A percentile compares a stretch with the other conserved stretches of the same genome.
These are phyloP conservation scores for Mercurialis annua DNA, from an alignment of 345 rosid species.

Conservation along the genomic window DNA sequence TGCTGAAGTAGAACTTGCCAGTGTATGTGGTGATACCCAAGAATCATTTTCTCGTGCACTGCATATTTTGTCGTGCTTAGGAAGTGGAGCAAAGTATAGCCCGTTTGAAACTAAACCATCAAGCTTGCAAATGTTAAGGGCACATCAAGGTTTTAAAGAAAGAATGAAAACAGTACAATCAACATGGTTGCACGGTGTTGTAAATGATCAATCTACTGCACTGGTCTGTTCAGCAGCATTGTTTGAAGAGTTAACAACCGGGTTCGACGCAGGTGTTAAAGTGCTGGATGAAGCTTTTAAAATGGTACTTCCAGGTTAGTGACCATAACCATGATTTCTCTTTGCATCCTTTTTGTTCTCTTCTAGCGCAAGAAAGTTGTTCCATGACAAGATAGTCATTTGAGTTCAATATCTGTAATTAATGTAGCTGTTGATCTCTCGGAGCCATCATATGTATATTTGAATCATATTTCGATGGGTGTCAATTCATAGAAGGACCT, in stretches of 20 bases:
- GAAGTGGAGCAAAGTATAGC: constrained; percentile 58
- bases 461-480: background rate
- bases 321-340: background rate
- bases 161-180: constrained; percentile 50
- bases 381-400: background rate
- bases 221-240: constrained; percentile 72
- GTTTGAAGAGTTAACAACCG: constrained; percentile 79
- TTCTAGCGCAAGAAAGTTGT: background rate
- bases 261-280: constrained; percentile 58
- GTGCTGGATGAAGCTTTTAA: constrained; percentile 58
- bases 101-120: constrained; percentile 68
- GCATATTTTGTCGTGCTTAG: constrained; percentile 73
- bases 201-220: constrained; percentile 73
- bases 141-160: constrained; percentile 85
- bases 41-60: constrained; percentile 61
- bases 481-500: background rate
- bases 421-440: background rate
- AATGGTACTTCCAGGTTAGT: constrained; percentile 86
- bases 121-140: constrained; percentile 76
- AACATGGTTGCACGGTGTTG: constrained; percentile 64
- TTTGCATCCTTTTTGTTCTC: background rate
- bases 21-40: constrained; percentile 23
- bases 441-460: background rate
- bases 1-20: constrained; percentile 71
- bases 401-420: background rate